Base-by-base conservation (phyloP, 345 rosid species). In the Acer saccharum region DNA sequence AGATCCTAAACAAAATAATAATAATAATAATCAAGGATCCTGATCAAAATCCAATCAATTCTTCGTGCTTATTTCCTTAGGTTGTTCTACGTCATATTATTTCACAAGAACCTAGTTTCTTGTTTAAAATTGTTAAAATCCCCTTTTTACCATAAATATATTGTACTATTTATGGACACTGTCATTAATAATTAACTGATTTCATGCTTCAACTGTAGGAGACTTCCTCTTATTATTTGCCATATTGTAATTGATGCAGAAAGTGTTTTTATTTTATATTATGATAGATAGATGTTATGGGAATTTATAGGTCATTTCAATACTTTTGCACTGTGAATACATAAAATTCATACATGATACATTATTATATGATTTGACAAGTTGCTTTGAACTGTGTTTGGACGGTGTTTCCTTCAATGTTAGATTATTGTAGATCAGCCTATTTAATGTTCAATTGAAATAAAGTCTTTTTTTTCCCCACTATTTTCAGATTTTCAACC, bases 241-340 rank as follows among this genome's bases (percentile, higher is more conserved):
- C 35, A 25, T 63, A 10, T 27, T 64, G 68, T 13, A 64, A 17
- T 35, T 6, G 46, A 35, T 35, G 10, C 13, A 9, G 39, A 32
- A 67, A 50, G 13, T 11, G 13, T 4, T 18, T 66, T 20, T 18
- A 3, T 10, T 39, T 0, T 52, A 70, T 25, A 70, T 10, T 29
- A 54, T 70, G 73, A 27, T 27, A 54, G 50, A 46, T 69, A 8
- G 46, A 69, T 50, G 61, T 27, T 18, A 52, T 52, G 44, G n/a
- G 52, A 52, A 70, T 52, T 9, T 52, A 9, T 14, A 25, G 17
- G 17, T 25, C 62, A 50, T 8, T 50, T 50, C 73, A 50, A 52
- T 70, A 54, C 13, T 50, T 18, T 10, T 55, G 17, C 74, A 55
- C 32, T 32, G 74, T 54, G 48, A 68, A 44, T 68, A 68, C 17